These are phyloP conservation scores for Sergeia podlipaevii DNA, from an alignment of 208 protist species.

Conservation along the genomic window DNA sequence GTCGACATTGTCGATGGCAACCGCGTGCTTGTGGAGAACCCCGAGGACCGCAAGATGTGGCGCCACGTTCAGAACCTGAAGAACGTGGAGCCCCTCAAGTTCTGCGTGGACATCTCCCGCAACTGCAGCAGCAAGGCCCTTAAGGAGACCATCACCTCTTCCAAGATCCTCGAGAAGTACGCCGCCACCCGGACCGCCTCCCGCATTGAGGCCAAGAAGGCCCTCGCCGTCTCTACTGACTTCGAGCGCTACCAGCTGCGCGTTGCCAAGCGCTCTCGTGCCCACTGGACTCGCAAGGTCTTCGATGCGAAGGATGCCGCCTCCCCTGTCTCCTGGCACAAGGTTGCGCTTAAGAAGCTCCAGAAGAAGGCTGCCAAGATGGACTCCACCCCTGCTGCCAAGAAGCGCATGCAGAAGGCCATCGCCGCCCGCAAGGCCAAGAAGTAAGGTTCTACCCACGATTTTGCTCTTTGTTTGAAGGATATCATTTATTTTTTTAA, in stretches of 20 bases:
- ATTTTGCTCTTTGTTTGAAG: not conserved
- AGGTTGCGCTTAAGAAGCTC: constrained; percentile 81
- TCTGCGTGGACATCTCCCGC: constrained; percentile 48
- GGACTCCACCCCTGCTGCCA: constrained; percentile 62
- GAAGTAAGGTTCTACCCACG: constrained; percentile 11
- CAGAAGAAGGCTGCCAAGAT: constrained; percentile 85
- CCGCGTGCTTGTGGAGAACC: constrained; percentile 89
- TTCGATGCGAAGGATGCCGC: constrained; percentile 90
- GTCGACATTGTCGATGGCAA: constrained; percentile 90
- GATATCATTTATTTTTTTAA: constrained; percentile 10
- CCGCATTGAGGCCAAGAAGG: constrained; percentile 80
- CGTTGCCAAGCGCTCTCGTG: constrained; percentile 86
- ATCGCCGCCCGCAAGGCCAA: constrained; percentile 63
- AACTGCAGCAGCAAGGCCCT: constrained; percentile 75
- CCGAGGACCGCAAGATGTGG: constrained; percentile 88
- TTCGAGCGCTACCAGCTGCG: constrained; percentile 92
- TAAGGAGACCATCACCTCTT: constrained; percentile 61
- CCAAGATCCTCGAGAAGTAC: constrained; percentile 86
- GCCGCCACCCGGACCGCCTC: constrained; percentile 71
- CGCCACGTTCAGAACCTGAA: constrained; percentile 88
- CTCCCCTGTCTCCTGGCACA: constrained; percentile 87
- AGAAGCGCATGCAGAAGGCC: constrained; percentile 89
- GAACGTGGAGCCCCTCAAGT: constrained; percentile 86
- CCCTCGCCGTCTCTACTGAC: constrained; percentile 77
- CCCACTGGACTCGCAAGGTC: constrained; percentile 88